Percentiles rank a stretch among this genome's conserved stretches.
Conservation (phyloP, 225 moss, liverwort and hornwort genomes). For the Marchantia polymorpha region DNA sequence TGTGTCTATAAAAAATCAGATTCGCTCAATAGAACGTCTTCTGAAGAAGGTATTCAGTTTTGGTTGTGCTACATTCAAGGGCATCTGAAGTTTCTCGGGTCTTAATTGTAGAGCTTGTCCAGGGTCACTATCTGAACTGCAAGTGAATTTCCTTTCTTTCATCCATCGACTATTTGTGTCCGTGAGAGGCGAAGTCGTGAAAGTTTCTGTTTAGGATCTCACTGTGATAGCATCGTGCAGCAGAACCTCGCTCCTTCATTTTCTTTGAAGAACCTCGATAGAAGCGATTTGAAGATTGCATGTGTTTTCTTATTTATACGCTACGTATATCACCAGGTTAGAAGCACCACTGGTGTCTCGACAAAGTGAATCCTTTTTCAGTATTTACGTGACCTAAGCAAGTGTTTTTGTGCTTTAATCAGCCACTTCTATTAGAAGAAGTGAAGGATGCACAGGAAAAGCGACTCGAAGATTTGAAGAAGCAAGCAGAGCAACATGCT, state of each 20-base stretch:
- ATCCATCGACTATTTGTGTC: background rate
- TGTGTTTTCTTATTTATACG: too few species aligned
- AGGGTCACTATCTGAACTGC: too few species aligned
- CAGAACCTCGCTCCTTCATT: too few species aligned
- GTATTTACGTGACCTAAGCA: background rate
- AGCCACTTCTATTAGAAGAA: constrained; percentile 84
- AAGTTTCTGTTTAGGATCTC: too few species aligned
- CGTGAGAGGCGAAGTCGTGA: background rate
- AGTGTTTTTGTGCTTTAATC: constrained; percentile 22
- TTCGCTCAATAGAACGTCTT: constrained; percentile 92
- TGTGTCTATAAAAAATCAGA: constrained; percentile 97
- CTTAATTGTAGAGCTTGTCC: too few species aligned
- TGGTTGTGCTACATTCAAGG: background rate
- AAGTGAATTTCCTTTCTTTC: background rate
- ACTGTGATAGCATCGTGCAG: too few species aligned
- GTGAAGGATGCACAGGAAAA: constrained; percentile 92
- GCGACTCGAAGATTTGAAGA: constrained; percentile 84
- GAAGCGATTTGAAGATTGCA: too few species aligned
- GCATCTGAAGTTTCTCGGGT: background rate
- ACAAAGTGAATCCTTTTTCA: background rate
- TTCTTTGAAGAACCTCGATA: too few species aligned
- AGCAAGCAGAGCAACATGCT: constrained; percentile 82
- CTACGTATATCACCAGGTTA: too few species aligned
- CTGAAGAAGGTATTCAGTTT: constrained; percentile 61
- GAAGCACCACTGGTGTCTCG: background rate